Evolutionary conservation across 2,329 filamentous ascomycete species (phyloP), one percentile per base, ranked within the genome.

Genomic region (Pseudogymnoascus sp.): DNA sequence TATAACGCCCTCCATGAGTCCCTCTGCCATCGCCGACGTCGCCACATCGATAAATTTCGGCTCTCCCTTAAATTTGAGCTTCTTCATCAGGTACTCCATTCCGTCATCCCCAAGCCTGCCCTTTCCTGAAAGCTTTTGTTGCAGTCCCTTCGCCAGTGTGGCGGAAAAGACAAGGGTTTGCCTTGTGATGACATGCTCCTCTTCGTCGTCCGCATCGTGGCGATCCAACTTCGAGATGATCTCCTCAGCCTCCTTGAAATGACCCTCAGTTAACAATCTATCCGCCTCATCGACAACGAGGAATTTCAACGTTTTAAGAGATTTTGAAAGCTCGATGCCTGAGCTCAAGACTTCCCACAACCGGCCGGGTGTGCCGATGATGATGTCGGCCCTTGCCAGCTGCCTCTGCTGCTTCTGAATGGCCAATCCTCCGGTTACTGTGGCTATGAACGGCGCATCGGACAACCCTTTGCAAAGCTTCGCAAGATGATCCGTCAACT

Each of bases 131-230:
- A 99, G 82, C 74, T 97, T 97, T 69, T 93, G 90, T 73, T 97
- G 93, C 31, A 99, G 77, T 0, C 88, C 87, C 71, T 92, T 93
- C 73, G 96, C 90, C 74, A 99, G 96, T 0, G 94, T 99, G 0
- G 94, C 94, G 0, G 94, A 97, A 75, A 99, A 99, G 18, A 99
- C 91, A 0, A 99, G 82, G 0, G 92, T 97, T 73, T 99, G 94
- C 42, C 93, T 80, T 14, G 82, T 71, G 44, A 78, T 72, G 10
- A 74, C 67, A 64, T 75, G 70, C 0, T 78, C 75, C 8, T 81
- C 78, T 33, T 78, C 75, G 5, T 79, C 76, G 0, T 77, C 74
- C 5, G 80, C 79, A 21, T 82, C 79, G 40, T 82, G 77, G 28
- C 86, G 82, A 70, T 97, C 91, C 8, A 99, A 77, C 0, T 91